Percentiles rank a stretch among this genome's conserved stretches.
Evolutionary conservation across 371 early-diverging fungal species (phyloP).

Genomic region (Blyttiomyces sp.): DNA sequence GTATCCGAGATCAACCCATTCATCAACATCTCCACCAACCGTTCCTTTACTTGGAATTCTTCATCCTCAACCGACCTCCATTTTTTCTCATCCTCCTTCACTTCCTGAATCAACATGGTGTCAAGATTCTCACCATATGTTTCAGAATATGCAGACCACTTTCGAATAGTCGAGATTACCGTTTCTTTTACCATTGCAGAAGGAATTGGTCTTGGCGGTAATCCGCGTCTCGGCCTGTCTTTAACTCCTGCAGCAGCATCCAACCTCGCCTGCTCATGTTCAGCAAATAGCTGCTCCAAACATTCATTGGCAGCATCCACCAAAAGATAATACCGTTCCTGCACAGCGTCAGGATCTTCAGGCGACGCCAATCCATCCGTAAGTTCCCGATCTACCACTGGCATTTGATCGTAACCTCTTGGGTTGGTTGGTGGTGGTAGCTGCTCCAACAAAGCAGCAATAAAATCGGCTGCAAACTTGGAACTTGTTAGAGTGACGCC

Average conservation of each 20-base stretch:
- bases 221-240: background rate
- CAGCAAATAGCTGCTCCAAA: slow-evolving; percentile 7
- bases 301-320: slow-evolving; percentile 26
- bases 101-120: slow-evolving; percentile 29
- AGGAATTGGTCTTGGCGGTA: slow-evolving; percentile 19
- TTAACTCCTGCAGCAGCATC: background rate
- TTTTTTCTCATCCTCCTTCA: slow-evolving; percentile 25
- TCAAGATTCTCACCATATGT: slow-evolving; percentile 35
- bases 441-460: background rate
- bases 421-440: slow-evolving; percentile 8
- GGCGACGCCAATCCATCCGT: background rate
- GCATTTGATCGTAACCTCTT: background rate
- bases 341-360: background rate
- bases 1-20: background rate
- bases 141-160: slow-evolving; percentile 28
- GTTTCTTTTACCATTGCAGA: background rate
- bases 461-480: slow-evolving; percentile 11
- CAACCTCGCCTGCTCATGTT: background rate
- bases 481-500: slow-evolving; percentile 10
- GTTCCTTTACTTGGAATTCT: background rate
- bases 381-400: background rate
- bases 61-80: slow-evolving; percentile 17
- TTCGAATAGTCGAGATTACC: background rate
- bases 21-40: background rate
- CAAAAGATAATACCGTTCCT: slow-evolving; percentile 12